Evolutionary conservation across 176 grass and related monocot species (phyloP).

Genomic region (Cymbopogon citratus): DNA sequence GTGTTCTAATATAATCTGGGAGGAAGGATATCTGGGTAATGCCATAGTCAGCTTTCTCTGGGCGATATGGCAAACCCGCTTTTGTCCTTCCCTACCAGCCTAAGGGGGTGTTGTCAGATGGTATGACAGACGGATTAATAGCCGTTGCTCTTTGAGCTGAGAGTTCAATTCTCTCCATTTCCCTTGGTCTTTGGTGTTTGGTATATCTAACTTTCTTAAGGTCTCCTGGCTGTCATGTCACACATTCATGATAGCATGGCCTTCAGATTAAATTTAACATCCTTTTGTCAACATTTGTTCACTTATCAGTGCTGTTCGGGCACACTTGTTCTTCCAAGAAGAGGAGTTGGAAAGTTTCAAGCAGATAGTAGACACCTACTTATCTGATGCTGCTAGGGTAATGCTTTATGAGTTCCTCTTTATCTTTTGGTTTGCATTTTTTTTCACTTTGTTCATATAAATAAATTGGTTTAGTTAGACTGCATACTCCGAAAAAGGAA

Average conservation of each 20-base stretch:
- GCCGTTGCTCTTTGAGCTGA: conserved; percentile 96
- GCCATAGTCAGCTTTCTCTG: conserved; percentile 76
- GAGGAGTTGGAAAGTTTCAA: conserved; percentile 89
- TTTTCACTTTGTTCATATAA: background rate
- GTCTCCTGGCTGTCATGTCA: conserved; percentile 29
- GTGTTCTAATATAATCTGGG: conserved; percentile 42
- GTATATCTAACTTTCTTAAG: conserved; percentile 32
- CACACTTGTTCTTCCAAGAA: conserved; percentile 94
- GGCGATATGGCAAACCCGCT: conserved; percentile 76
- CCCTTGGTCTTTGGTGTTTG: conserved; percentile 44
- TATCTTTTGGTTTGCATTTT: background rate
- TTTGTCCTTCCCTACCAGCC: conserved; percentile 58
- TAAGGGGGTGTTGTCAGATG: conserved; percentile 99
- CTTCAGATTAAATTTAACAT: conserved; percentile 63
- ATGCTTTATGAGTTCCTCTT: conserved; percentile 1
- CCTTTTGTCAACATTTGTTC: conserved; percentile 46
- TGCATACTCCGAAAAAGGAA: background rate
- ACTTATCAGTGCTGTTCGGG: conserved; percentile 73
- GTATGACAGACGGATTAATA: conserved; percentile 93
- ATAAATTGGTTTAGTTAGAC: background rate
- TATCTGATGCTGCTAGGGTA: conserved; percentile 84
- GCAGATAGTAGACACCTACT: conserved; percentile 65
- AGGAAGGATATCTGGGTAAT: conserved; percentile 98
- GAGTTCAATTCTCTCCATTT: conserved; percentile 99
- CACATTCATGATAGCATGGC: conserved; percentile 31